Percentiles rank a stretch among this genome's conserved stretches.
Conservation (phyloP, 1,139 yeast genomes). For the Blastobotrys buckinghamii region DNA sequence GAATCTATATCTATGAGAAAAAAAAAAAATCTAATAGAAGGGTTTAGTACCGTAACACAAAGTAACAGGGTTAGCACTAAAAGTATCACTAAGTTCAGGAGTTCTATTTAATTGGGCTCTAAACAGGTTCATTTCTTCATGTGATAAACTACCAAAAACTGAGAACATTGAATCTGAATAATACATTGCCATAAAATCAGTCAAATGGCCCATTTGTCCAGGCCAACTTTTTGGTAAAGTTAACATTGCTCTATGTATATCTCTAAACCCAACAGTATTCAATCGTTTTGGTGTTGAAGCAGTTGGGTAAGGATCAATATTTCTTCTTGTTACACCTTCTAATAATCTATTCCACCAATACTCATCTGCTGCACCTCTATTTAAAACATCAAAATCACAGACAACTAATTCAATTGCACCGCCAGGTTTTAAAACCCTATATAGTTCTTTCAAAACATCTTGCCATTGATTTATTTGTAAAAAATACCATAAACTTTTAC, state of each 20-base stretch:
- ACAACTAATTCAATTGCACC: slow-evolving; percentile 35
- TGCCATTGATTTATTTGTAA: slow-evolving; percentile 32
- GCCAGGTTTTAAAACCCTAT: slow-evolving; percentile 37
- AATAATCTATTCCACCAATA: slow-evolving; percentile 27
- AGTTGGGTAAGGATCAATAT: slow-evolving; percentile 32
- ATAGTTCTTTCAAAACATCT: slow-evolving; percentile 34
- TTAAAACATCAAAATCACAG: slow-evolving; percentile 29
- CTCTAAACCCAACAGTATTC: slow-evolving; percentile 30
- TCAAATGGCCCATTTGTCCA: slow-evolving; percentile 30
- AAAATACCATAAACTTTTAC: slow-evolving; percentile 33
- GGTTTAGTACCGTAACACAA: slow-evolving; percentile 26
- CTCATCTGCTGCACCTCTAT: slow-evolving; percentile 20
- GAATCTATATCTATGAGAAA: not conserved
- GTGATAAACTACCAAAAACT: slow-evolving; percentile 23
- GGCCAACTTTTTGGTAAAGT: slow-evolving; percentile 33
- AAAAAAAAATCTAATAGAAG: not conserved
- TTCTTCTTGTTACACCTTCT: slow-evolving; percentile 24
- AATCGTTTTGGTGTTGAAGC: slow-evolving; percentile 23
- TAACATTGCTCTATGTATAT: slow-evolving; percentile 26
- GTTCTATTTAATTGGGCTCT: not conserved
- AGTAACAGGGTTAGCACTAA: slow-evolving; percentile 12
- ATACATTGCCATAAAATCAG: slow-evolving; percentile 28
- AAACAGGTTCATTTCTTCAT: slow-evolving; percentile 21
- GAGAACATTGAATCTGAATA: slow-evolving; percentile 27
- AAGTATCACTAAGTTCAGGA: not conserved